Evolutionary conservation across 169 alveolate genomes (phyloP).

Genomic region (Cryptosporidium ryanae): DNA sequence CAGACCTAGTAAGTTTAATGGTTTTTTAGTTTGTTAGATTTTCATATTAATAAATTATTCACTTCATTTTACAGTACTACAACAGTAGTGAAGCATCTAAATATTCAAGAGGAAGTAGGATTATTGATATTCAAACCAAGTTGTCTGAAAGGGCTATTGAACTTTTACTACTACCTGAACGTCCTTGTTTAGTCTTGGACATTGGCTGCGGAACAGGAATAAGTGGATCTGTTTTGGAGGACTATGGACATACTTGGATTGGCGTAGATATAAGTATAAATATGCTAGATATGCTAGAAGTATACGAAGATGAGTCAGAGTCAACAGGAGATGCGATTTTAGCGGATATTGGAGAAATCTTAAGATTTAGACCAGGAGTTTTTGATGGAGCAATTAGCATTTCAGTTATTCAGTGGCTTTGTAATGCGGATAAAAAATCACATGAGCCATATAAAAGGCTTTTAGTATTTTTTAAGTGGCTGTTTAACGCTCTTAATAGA

Average conservation of each 20-base stretch:
- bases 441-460: slow-evolving; percentile 92
- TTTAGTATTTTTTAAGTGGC: slow-evolving; percentile 89
- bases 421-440: slow-evolving; percentile 91
- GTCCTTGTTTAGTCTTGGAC: slow-evolving; percentile 90
- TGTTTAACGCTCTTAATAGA: slow-evolving; percentile 85
- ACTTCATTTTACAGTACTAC: slow-evolving; percentile 83
- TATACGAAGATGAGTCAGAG: slow-evolving; percentile 77
- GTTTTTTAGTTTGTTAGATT: background rate
- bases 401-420: slow-evolving; percentile 96
- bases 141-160: slow-evolving; percentile 93
- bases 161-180: slow-evolving; percentile 86
- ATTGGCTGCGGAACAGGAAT: slow-evolving; percentile 98
- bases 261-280: slow-evolving; percentile 94
- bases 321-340: slow-evolving; percentile 91
- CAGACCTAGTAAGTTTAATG: slow-evolving; percentile 54
- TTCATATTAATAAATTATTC: background rate
- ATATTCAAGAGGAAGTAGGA: slow-evolving; percentile 89
- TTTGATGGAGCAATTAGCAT: slow-evolving; percentile 93
- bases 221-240: slow-evolving; percentile 92
- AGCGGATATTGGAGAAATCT: slow-evolving; percentile 93
- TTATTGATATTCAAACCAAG: slow-evolving; percentile 92
- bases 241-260: slow-evolving; percentile 92
- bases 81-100: slow-evolving; percentile 90
- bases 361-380: slow-evolving; percentile 89
- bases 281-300: slow-evolving; percentile 90